Conservation (phyloP, 495 filamentous ascomycete genomes). For the Aspergillus kassunensis region DNA sequence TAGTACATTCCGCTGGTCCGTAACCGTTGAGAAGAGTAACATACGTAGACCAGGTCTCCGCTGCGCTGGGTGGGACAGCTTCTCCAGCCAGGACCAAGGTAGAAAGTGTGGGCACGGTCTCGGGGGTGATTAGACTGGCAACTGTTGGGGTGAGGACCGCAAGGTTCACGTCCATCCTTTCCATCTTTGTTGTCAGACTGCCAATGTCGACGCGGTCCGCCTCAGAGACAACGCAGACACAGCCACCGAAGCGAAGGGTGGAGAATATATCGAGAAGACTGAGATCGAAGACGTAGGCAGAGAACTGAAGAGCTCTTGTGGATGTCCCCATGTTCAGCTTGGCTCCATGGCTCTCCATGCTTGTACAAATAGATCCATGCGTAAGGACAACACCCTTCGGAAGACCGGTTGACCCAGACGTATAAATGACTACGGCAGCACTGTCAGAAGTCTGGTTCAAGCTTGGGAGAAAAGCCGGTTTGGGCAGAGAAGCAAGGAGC, state of each 20-base stretch:
- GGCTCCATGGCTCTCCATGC: conserved; percentile 15
- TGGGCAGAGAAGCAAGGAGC: neutral
- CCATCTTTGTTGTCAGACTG: conserved; percentile 1
- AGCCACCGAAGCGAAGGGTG: conserved; percentile 12
- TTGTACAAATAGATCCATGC: conserved; percentile 20
- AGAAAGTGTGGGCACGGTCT: conserved; percentile 4
- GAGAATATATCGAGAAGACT: conserved; percentile 13
- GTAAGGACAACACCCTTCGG: conserved; percentile 30
- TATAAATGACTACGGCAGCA: conserved; percentile 30
- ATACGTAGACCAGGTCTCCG: conserved; percentile 7
- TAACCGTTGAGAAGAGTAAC: conserved; percentile 13
- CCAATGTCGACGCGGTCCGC: conserved; percentile 8
- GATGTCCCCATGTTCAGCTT: neutral
- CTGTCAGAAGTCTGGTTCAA: neutral
- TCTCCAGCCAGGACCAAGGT: conserved; percentile 16
- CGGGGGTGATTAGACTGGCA: neutral
- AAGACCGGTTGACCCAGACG: conserved; percentile 29
- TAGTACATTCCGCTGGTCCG: conserved; percentile 15
- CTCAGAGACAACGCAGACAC: conserved; percentile 16
- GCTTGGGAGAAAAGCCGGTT: neutral
- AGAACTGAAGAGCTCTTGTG: conserved; percentile 12
- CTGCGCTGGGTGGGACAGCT: conserved; percentile 6
- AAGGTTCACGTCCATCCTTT: conserved; percentile 3
- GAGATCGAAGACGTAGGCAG: conserved; percentile 17
- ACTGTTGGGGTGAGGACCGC: conserved; percentile 15